Base-by-base conservation (phyloP, 2,329 filamentous ascomycete species). In the Sporothrix humicola region DNA sequence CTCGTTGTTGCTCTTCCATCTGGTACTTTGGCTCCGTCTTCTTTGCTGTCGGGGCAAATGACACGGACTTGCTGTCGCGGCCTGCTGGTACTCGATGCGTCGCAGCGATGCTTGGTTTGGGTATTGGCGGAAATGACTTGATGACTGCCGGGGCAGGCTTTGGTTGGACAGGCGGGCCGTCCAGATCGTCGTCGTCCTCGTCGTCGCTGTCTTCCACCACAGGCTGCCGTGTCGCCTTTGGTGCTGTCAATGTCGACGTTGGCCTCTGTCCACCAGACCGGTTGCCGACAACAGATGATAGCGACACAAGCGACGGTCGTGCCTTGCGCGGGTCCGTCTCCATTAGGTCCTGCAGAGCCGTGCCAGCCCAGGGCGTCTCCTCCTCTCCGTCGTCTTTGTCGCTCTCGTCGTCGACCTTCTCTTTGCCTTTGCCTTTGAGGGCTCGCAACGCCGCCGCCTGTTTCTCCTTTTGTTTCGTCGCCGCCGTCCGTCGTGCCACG, bases 301-400 rank as follows among this genome's bases (percentile, higher is more conserved):
- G 15, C 4, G 69, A 42, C 4, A 72, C 48, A 9, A 69, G 69
- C n/a, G 78, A n/a, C 31, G 63, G 44, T 31, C 20, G 74, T 79
- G 81, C 42, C 79, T 78, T 26, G 79, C 81, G 59, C 13, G 73
- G 58, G 10, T 71, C 50, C 73, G 81, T 83, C 37, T 83, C 81
- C 84, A 86, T 85, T 17, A 86, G 77, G 0, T 81, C 81, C 73
- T 84, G 82, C 15, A 86, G 76, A 1, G 80, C 80, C 1, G 83
- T 84, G 3, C 81, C 80, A 17, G 80, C 75, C 76, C 81, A 82
- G 12, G 81, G 80, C 3, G 79, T 73, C 12, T 80, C 78, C 10
- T 81, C 81, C 44, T 78, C 80, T 17, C 81, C 79, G 20, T 77
- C 77, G 59, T 75, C 72, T 26, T 73, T 63, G 46, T 75, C 75